phyloP scores from a whole-genome alignment of 306 rosid species.

The Malus sylvestris region DNA sequence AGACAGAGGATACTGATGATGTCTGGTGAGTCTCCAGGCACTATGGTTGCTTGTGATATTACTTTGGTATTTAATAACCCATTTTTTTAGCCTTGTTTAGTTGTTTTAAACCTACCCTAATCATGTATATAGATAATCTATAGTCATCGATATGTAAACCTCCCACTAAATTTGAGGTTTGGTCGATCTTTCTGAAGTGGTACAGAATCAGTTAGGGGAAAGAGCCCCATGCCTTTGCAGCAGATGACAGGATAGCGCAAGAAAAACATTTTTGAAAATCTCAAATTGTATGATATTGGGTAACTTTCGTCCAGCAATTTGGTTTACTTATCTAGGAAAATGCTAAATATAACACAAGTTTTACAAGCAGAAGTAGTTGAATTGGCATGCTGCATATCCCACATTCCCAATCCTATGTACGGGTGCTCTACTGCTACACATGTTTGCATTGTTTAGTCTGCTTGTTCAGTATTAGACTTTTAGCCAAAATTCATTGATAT shows the following conservation, averaged over 20 bases:
- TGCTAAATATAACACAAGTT: neutral
- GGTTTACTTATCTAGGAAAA: neutral
- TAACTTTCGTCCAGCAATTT: neutral
- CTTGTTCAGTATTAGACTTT: neutral
- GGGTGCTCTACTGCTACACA: neutral
- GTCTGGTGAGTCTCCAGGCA: constrained; percentile 58
- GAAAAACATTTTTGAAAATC: neutral
- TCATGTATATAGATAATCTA: neutral
- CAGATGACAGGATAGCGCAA: neutral
- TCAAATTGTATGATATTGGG: neutral
- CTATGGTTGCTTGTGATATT: neutral
- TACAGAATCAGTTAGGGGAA: neutral
- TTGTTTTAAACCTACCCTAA: neutral
- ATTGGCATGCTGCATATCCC: neutral
- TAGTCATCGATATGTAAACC: neutral
- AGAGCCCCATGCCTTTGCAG: neutral
- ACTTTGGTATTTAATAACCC: neutral
- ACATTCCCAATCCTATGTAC: neutral
- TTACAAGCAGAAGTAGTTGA: neutral
- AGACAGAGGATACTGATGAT: constrained; percentile 55
- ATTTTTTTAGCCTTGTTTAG: neutral
- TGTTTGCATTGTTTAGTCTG: neutral
- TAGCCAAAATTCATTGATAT: neutral
- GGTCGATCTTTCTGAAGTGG: neutral
- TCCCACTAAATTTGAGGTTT: neutral